phyloP scores from a whole-genome alignment of 2,329 filamentous ascomycete species.

The Hypomyces perniciosus region DNA sequence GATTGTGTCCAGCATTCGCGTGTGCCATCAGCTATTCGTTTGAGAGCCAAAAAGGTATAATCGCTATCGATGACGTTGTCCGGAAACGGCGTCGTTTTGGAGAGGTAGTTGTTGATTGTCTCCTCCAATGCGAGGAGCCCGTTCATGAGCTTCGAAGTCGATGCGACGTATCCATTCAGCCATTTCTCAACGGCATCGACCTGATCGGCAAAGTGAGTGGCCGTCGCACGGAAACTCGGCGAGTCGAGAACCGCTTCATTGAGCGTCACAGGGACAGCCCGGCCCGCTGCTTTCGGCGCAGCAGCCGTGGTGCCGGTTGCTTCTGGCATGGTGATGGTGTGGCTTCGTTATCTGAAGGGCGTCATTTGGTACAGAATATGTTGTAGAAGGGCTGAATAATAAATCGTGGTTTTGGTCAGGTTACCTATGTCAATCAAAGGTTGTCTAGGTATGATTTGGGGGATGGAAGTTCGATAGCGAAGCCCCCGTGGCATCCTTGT shows the following conservation, averaged over 20 bases:
- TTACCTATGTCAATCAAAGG: too few species aligned
- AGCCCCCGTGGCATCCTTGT: not conserved
- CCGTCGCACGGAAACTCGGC: slow-evolving; percentile 85
- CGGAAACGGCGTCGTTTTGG: slow-evolving; percentile 67
- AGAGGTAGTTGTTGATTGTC: slow-evolving; percentile 69
- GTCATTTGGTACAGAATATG: not conserved
- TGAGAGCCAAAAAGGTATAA: slow-evolving; percentile 83
- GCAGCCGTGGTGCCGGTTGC: slow-evolving; percentile 13
- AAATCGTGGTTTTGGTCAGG: not conserved
- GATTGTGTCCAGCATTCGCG: slow-evolving; percentile 82
- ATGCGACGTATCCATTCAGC: slow-evolving; percentile 61
- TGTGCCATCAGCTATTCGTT: slow-evolving; percentile 76
- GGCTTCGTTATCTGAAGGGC: not conserved
- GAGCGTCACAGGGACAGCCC: slow-evolving; percentile 67
- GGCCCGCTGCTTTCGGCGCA: slow-evolving; percentile 20
- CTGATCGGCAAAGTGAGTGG: slow-evolving; percentile 84
- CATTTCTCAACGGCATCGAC: slow-evolving; percentile 87
- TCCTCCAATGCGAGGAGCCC: slow-evolving; percentile 71
- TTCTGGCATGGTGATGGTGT: slow-evolving; percentile 10
- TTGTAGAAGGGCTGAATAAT: not conserved
- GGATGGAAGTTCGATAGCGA: not conserved
- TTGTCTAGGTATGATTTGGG: not conserved
- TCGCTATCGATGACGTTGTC: slow-evolving; percentile 91
- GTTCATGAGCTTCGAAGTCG: slow-evolving; percentile 50
- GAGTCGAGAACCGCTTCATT: slow-evolving; percentile 96